Base-by-base conservation (phyloP, 768 basidiomycete genomes). In the Amanita brunnescens region DNA sequence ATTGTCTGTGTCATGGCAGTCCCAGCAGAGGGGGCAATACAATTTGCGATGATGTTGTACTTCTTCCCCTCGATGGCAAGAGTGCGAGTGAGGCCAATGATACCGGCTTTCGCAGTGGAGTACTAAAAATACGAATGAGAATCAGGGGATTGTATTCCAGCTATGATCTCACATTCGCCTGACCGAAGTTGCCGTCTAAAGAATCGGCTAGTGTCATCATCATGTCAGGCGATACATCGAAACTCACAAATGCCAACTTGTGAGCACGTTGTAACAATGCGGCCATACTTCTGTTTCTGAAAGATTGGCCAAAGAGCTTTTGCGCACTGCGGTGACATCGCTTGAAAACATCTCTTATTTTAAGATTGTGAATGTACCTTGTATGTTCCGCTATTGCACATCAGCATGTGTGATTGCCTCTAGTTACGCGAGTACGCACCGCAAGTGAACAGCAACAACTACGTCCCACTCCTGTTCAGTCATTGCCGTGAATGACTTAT, bases 271-370 rank as follows among this genome's bases (percentile, higher is more conserved):
- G 89, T 95, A 47, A 98, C 79, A 61, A 99, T 93, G 39, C 96
- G 83, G 24, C 96, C 96, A 62, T 84, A 96, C 68, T 91, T 92
- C 65, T 98, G 95, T 70, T 92, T 87, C 67, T 88, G 87, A 80
- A 99, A 97, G 58, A 91, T 71, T 0, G 94, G 92, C 96, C 96
- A 99, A 21, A 90, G 86, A 5, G 95, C 96, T 62, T 95, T 89
- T 24, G 81, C 85, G 56, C 91, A 93, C 87, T 92, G 54, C 14
- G 32, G n/a, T 23, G 30, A 39, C 34, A 41, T 21, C 44, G 41
- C 10, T 34, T 37, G 16, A 14, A 30, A 2, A 40, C 10, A 13
- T 24, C 3, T 24, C 13, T 7, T 40, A 10, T 20, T 38, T 20
- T 29, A 12, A 23, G 1, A 6, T 26, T 10, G n/a, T 29, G 33